Evolutionary conservation across 805 yeast species (phyloP), one percentile per base, ranked within the genome.

Genomic region (Pichia kluyveri): DNA sequence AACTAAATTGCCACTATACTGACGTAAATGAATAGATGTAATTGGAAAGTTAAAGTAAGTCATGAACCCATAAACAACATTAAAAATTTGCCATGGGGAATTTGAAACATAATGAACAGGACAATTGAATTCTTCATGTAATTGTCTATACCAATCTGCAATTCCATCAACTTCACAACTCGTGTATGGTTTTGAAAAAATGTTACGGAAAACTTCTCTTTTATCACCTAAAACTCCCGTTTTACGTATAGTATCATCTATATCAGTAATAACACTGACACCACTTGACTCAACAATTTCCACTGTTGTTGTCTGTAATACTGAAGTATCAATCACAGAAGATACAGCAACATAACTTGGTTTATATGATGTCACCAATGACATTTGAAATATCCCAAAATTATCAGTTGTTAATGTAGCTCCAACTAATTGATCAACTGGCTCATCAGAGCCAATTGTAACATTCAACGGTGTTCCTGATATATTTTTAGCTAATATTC

Each of bases 191-290:
- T 78, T 79, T 3, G 85, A 75, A 50, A 93, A 79, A 0, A 89
- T 82, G 58, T 85, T 90, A 50, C 83, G 72, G 65, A 93, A 80
- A 54, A 91, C 71, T 38, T 85, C 87, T 50, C 95, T 73, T 65
- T 87, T 89, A 51, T 90, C 95, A 1, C 91, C 91, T 34, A 86
- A 73, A 0, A 93, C 91, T 2, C 98, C 98, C 0, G 99, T 89
- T 40, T 79, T 71, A 58, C 93, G 85, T 36, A 91, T 81, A 0
- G 99, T 93, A 61, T 93, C 99, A 61, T 93, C 99, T 40, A 93
- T 82, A 63, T 93, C 99, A 57, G 90, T 82, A 23, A 93, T 89
- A 2, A 93, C 63, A 12, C 86, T 86, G 23, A 82, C 68, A 0
- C 95, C 93, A 0, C 59, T 44, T 0, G 59, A 56, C 1, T 51